Evolutionary conservation across 805 yeast genomes (phyloP).

Genomic region (Clavispora santaluciae): DNA sequence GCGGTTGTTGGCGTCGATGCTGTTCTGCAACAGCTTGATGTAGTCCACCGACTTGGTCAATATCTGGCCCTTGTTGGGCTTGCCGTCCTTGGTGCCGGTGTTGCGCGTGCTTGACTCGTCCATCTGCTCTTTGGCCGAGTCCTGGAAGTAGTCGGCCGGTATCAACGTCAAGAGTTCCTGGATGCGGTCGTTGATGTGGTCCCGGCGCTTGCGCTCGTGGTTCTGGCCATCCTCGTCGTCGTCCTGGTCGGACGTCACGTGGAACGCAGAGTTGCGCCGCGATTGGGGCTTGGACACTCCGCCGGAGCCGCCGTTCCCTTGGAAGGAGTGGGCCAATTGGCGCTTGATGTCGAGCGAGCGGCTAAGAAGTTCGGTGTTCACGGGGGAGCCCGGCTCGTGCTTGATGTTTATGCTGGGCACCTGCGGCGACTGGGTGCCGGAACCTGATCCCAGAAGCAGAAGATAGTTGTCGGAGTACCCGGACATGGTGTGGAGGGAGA

Average conservation of each 20-base stretch:
- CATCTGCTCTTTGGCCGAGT: constrained; percentile 26
- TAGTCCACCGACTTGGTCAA: constrained; percentile 72
- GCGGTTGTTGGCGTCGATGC: constrained; percentile 74
- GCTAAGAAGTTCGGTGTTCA: constrained; percentile 22
- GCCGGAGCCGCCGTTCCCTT: constrained; percentile 20
- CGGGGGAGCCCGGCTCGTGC: constrained; percentile 18
- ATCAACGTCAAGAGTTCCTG: constrained; percentile 38
- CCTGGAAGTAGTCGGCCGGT: constrained; percentile 33
- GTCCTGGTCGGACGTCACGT: constrained; percentile 19
- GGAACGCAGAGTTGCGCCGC: constrained; percentile 29
- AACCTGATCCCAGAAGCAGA: constrained; percentile 5
- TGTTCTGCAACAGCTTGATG: constrained; percentile 59
- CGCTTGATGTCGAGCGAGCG: constrained; percentile 35
- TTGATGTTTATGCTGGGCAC: constrained; percentile 29
- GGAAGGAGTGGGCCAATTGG: constrained; percentile 38
- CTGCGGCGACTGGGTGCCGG: constrained; percentile 8
- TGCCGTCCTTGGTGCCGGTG: constrained; percentile 72
- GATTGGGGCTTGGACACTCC: constrained; percentile 37
- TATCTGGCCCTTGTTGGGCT: constrained; percentile 81
- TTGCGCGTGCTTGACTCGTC: constrained; percentile 6
- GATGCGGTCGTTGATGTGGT: constrained; percentile 41
- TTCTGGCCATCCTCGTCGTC: constrained; percentile 28
- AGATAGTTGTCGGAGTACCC: constrained; percentile 1
- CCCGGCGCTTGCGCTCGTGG: constrained; percentile 39
- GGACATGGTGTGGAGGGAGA: constrained; percentile 1